Percentiles rank a stretch among this genome's conserved stretches.
Evolutionary conservation across 140 eudicot genomes (phyloP).

Genomic region (Cichorium intybus): DNA sequence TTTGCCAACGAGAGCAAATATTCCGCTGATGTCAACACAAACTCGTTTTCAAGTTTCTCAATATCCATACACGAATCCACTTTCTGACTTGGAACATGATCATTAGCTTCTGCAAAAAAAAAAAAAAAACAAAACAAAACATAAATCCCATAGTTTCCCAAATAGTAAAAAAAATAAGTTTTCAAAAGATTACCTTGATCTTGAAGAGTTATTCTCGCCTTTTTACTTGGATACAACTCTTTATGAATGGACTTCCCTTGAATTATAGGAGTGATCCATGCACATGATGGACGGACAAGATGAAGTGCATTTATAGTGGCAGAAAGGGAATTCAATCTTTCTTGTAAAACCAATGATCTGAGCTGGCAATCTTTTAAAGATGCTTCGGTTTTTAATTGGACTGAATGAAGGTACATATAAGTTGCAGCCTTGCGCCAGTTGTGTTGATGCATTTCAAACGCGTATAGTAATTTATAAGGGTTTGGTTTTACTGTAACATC

Average conservation of each 20-base stretch:
- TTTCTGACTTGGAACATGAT: constrained; percentile 41
- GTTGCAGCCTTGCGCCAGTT: constrained; percentile 96
- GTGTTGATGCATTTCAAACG: constrained; percentile 90
- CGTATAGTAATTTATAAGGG: constrained; percentile 78
- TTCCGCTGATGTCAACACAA: constrained; percentile 88
- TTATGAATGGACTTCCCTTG: constrained; percentile 44
- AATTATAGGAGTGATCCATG: constrained; percentile 69
- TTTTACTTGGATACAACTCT: constrained; percentile 71
- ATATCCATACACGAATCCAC: constrained; percentile 51
- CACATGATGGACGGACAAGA: constrained; percentile 81
- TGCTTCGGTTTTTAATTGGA: constrained; percentile 60
- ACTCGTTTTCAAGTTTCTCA: constrained; percentile 88
- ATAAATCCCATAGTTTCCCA: constrained; percentile 4
- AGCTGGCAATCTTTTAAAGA: constrained; percentile 58
- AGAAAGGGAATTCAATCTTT: constrained; percentile 79
- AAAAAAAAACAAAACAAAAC: not conserved
- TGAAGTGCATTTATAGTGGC: constrained; percentile 92
- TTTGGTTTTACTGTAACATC: constrained; percentile 76
- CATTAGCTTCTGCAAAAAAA: constrained; percentile 49
- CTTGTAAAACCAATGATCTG: constrained; percentile 69
- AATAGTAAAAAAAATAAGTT: constrained; percentile 1
- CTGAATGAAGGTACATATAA: constrained; percentile 71
- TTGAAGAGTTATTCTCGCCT: constrained; percentile 50
- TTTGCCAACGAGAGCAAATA: constrained; percentile 71
- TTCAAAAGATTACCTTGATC: constrained; percentile 53